Base-by-base conservation (phyloP, 1,284 basidiomycete genomes). In the Grifola frondosa region DNA sequence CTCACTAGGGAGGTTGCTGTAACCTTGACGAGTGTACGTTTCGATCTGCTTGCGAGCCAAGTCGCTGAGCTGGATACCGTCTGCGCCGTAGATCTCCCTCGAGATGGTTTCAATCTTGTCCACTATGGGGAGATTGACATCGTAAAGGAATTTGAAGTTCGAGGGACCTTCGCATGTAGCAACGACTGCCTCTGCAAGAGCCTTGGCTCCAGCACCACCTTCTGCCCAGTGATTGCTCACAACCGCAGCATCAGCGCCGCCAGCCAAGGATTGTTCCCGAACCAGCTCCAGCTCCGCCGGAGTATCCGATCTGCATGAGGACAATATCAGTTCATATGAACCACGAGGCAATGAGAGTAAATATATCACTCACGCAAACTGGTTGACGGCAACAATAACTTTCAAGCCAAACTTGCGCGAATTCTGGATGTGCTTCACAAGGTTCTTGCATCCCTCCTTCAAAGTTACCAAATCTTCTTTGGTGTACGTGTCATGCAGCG, bases 211-310 rank as follows among this genome's bases (percentile, higher is more conserved):
- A 32, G 80, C 81, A 43, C 95, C 94, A 59, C 94, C 94, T 59
- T 91, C 75, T 15, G 93, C 94, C 94, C 94, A 99, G 74, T 98
- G 96, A 71, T 91, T 96, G 62, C 89, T 91, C 42, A 97, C 85
- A 7, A 98, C 87, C 21, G 96, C 97, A 46, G 91, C 92, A 66
- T 99, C 93, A 21, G 97, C 96, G 38, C 97, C 96, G 13, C 84
- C 91, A 34, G 77, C 75, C 22, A 95, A 77, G 12, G 96, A 81
- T 62, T 88, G 79, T 57, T 88, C 75, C 44, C 86, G 83, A 32
- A 99, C 80, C 40, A 98, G 81, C 45, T 84, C 84, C 44, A 97
- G 81, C 65, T 99, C 96, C 28, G 95, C 91, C 19, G 78, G 73
- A 8, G 97, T 91, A 67, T 99, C 96, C 53, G 91, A 84, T 4